Evolutionary conservation across 805 yeast species (phyloP).

Genomic region (Wickerhamomyces bisporus): DNA sequence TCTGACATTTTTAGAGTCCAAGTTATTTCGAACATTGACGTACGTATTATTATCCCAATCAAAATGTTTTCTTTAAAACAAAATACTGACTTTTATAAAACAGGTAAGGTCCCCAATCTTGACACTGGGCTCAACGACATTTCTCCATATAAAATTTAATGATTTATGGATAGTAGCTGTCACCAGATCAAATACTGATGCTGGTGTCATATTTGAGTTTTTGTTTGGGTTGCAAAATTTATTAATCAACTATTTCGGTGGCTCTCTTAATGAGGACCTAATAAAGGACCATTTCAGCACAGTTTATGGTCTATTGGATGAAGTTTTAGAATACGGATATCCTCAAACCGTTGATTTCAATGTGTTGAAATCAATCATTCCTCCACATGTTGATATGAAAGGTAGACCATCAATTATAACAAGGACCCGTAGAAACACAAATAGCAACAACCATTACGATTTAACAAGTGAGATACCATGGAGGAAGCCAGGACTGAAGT

Average conservation of each 20-base stretch:
- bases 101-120: constrained; percentile 61
- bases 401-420: constrained; percentile 9
- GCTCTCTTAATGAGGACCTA: constrained; percentile 34
- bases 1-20: constrained; percentile 90
- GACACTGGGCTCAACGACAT: constrained; percentile 90
- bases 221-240: constrained; percentile 56
- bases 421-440: background rate
- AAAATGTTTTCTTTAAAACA: too few species aligned
- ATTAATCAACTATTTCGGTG: constrained; percentile 37
- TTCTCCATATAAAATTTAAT: constrained; percentile 63
- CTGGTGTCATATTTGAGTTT: constrained; percentile 74
- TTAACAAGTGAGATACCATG: constrained; percentile 41
- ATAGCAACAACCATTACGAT: constrained; percentile 2
- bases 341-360: constrained; percentile 60
- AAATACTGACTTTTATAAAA: background rate
- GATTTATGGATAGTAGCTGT: constrained; percentile 81
- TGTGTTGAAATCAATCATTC: constrained; percentile 33
- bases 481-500: constrained; percentile 66
- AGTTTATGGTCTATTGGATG: constrained; percentile 75
- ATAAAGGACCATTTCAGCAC: constrained; percentile 62
- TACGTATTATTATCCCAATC: constrained; percentile 20
- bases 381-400: constrained; percentile 22
- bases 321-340: constrained; percentile 71
- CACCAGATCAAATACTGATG: constrained; percentile 85
- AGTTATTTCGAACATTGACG: constrained; percentile 64